Evolutionary conservation across 768 basidiomycete genomes (phyloP), one percentile per base, ranked within the genome.

Genomic region (Bullera alba): DNA sequence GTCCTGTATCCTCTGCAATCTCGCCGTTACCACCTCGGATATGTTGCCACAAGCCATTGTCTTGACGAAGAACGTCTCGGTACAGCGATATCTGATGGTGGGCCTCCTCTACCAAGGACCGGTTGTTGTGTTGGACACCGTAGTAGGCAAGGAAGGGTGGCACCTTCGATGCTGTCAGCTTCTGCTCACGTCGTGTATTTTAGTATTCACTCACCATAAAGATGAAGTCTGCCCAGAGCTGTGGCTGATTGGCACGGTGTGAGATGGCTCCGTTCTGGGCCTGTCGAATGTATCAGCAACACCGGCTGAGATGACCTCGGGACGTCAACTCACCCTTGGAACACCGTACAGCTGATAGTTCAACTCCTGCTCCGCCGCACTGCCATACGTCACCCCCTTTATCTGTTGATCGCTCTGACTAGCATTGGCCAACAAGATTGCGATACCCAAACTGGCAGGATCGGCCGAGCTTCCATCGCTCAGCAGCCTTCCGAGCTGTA

Each of bases 71-170:
- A 7, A 65, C 64, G 12, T 73, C 56, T 19, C 76, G 75, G 51
- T 78, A 77, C 8, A 77, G 67, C 17, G 66, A 55, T 46, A 75
- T 75, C 57, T 78, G 76, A 34, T 69, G 62, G 54, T 77, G 76
- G 4, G 72, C 76, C 22, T 67, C 61, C 48, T 75, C 68, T 2
- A 78, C 53, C n/a, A 77, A 71, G 15, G 70, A 70, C 39, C 71
- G 67, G 51, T 77, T 74, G 10, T 56, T 48, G 22, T 55, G 62
- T 19, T 71, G 50, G 3, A 67, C 74, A 4, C 73, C 77, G 57
- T 74, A 76, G 55, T 71, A 74, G 19, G 77, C 76, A 28, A 78
- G 65, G 61, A 75, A 78, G 8, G 77, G 77, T 21, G 75, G 75
- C 1, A 74, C 76, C 76, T 77, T 76, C 56, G 72, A 77, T n/a